Evolutionary conservation across 768 basidiomycete species (phyloP).

Genomic region (Phallus indusiatus): DNA sequence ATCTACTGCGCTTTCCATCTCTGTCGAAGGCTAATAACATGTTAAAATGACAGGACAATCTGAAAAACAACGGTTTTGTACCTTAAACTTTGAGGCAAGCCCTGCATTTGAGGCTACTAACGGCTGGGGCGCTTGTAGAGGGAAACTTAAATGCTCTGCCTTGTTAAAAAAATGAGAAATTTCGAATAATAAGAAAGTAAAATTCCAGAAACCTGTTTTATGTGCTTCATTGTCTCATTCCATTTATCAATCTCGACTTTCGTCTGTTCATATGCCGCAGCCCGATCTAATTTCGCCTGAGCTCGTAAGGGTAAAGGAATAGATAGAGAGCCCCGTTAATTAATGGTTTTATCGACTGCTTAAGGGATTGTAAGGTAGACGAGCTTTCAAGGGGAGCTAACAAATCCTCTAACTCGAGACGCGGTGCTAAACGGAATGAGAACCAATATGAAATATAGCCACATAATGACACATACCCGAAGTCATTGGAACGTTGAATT

Average conservation of each 20-base stretch:
- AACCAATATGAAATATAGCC: background rate
- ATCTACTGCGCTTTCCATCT: constrained; percentile 78
- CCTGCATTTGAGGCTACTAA: constrained; percentile 61
- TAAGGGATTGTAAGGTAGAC: constrained; percentile 50
- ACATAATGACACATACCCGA: constrained; percentile 30
- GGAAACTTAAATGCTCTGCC: constrained; percentile 85
- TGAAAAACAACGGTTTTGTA: constrained; percentile 19
- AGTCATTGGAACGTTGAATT: constrained; percentile 50
- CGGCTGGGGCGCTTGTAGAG: constrained; percentile 55
- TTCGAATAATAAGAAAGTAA: background rate
- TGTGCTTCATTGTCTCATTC: constrained; percentile 84
- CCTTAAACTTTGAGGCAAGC: constrained; percentile 79
- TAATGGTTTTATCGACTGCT: constrained; percentile 60
- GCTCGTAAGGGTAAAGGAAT: constrained; percentile 81
- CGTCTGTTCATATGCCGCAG: constrained; percentile 91
- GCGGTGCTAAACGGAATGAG: background rate
- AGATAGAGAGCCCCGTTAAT: constrained; percentile 51
- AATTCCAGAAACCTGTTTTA: constrained; percentile 58
- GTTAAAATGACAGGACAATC: background rate
- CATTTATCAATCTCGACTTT: constrained; percentile 91
- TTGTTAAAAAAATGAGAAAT: constrained; percentile 20
- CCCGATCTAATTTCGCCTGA: constrained; percentile 84
- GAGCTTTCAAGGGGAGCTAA: constrained; percentile 62
- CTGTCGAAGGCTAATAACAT: constrained; percentile 61
- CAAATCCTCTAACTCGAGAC: constrained; percentile 52